A percentile compares a stretch with the other conserved stretches of the same genome.
Conservation (phyloP, 257 asterid species). For the Coffea canephora region DNA sequence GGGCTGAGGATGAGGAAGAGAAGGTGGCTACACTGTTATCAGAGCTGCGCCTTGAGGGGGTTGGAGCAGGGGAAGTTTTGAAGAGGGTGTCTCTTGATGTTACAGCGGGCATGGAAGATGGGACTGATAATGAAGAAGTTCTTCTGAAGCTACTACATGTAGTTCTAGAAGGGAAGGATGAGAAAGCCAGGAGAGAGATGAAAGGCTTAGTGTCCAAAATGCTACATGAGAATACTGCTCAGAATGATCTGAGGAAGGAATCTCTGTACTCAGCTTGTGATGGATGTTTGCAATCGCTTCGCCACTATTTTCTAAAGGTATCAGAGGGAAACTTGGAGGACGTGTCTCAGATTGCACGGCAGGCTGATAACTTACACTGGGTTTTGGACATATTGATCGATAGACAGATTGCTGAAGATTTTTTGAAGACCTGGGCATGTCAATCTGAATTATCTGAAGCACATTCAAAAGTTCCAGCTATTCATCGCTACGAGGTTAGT, state of each 20-base stretch:
- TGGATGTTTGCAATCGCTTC: conserved; percentile 60
- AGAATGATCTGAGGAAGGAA: conserved; percentile 75
- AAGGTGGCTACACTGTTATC: conserved; percentile 81
- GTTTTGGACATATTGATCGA: conserved; percentile 82
- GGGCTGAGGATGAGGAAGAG: conserved; percentile 97
- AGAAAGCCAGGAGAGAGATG: conserved; percentile 96
- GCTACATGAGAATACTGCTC: conserved; percentile 78
- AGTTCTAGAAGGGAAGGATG: conserved; percentile 96
- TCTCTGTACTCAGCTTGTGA: conserved; percentile 71
- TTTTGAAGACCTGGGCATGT: conserved; percentile 72
- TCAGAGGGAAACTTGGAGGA: conserved; percentile 49
- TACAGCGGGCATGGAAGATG: conserved; percentile 37
- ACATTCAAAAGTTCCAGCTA: conserved; percentile 68
- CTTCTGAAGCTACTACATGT: conserved; percentile 77
- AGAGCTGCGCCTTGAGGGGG: conserved; percentile 81
- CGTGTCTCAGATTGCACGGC: conserved; percentile 70
- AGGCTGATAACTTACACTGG: conserved; percentile 96
- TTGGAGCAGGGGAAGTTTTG: conserved; percentile 83
- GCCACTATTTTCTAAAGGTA: conserved; percentile 43
- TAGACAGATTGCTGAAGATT: conserved; percentile 78
- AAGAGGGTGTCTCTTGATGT: conserved; percentile 81
- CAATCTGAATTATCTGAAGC: conserved; percentile 54
- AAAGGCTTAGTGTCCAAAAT: conserved; percentile 70
- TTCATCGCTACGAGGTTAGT: conserved; percentile 77
- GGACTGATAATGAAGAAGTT: conserved; percentile 61